Percentiles rank a stretch among this genome's conserved stretches.
Evolutionary conservation across 495 filamentous ascomycete genomes (phyloP).

Genomic region (Neurospora sublineolata): DNA sequence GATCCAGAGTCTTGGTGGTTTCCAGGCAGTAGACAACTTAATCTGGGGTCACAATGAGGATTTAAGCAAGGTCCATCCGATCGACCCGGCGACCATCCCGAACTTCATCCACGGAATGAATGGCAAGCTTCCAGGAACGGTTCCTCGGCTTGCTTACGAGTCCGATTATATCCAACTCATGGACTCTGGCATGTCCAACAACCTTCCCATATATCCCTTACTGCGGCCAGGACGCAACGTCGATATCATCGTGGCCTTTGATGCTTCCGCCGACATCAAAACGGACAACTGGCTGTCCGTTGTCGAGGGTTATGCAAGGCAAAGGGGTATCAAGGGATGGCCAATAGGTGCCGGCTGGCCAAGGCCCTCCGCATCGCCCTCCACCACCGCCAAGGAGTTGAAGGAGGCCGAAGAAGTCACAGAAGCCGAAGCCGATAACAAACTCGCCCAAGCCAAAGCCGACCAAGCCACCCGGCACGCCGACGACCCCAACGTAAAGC

Average conservation of each 20-base stretch:
- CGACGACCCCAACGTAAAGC: slow-evolving; percentile 1
- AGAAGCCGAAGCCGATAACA: slow-evolving; percentile 45
- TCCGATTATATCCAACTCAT: slow-evolving; percentile 70
- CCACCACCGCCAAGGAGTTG: slow-evolving; percentile 50
- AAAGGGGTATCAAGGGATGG: slow-evolving; percentile 86
- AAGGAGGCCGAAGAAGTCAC: slow-evolving; percentile 55
- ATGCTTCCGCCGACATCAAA: slow-evolving; percentile 30
- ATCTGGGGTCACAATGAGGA: slow-evolving; percentile 74
- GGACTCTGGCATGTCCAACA: slow-evolving; percentile 98
- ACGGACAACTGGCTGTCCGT: slow-evolving; percentile 74
- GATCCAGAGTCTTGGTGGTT: slow-evolving; percentile 58
- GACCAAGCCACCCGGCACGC: slow-evolving; percentile 28
- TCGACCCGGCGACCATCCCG: slow-evolving; percentile 77
- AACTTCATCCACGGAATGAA: slow-evolving; percentile 79
- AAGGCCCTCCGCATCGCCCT: slow-evolving; percentile 36
- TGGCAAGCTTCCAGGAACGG: slow-evolving; percentile 56
- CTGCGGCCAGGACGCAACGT: slow-evolving; percentile 78
- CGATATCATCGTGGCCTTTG: slow-evolving; percentile 63
- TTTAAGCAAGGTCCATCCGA: slow-evolving; percentile 79
- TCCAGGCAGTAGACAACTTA: slow-evolving; percentile 70
- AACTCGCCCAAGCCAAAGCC: slow-evolving; percentile 50
- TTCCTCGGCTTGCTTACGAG: slow-evolving; percentile 61
- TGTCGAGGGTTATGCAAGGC: slow-evolving; percentile 80
- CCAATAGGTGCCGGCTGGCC: slow-evolving; percentile 89
- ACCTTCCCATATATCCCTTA: slow-evolving; percentile 88